A percentile compares a stretch with the other conserved stretches of the same genome.
Conservation (phyloP, 2,329 filamentous ascomycete species). For the Fusarium heterosporum region DNA sequence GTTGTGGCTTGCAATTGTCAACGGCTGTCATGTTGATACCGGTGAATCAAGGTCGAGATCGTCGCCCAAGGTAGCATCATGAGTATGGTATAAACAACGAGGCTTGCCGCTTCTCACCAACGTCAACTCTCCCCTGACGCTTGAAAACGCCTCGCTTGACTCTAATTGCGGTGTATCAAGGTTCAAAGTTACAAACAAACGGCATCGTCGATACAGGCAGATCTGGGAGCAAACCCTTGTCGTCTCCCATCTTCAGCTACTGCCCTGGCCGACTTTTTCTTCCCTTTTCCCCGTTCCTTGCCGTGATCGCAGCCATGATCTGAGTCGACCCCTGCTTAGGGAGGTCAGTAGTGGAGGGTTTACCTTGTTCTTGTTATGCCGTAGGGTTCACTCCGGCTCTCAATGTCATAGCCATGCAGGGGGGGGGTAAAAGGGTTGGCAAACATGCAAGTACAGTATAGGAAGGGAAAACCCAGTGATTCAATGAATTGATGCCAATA, state of each 20-base stretch:
- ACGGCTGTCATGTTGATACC: constrained; percentile 20
- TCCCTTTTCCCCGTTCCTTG: constrained; percentile 8
- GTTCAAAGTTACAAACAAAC: neutral
- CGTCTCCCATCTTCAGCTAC: constrained; percentile 24
- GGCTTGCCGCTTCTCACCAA: constrained; percentile 14
- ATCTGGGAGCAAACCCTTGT: constrained; percentile 10
- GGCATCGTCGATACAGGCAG: neutral
- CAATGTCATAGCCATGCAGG: constrained; percentile 21
- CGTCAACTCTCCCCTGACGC: constrained; percentile 11
- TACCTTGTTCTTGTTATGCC: constrained; percentile 21
- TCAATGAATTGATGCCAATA: constrained; percentile 21
- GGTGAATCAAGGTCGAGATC: constrained; percentile 20
- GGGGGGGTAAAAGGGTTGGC: constrained; percentile 11
- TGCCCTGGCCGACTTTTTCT: constrained; percentile 12
- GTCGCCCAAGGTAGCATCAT: constrained; percentile 28
- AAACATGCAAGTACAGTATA: constrained; percentile 2
- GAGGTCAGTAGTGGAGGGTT: neutral
- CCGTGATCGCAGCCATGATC: constrained; percentile 26
- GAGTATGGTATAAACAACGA: constrained; percentile 27
- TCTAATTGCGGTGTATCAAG: constrained; percentile 20
- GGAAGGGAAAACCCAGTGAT: constrained; percentile 18
- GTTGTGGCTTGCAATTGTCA: constrained; percentile 26
- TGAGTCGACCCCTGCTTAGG: constrained; percentile 27
- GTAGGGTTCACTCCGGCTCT: constrained; percentile 35
- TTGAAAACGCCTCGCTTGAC: constrained; percentile 9